A percentile compares a stretch with the other conserved stretches of the same genome.
These are phyloP conservation scores for Adansonia madagascariensis DNA, from an alignment of 441 rosid species.

Conservation along the genomic window DNA sequence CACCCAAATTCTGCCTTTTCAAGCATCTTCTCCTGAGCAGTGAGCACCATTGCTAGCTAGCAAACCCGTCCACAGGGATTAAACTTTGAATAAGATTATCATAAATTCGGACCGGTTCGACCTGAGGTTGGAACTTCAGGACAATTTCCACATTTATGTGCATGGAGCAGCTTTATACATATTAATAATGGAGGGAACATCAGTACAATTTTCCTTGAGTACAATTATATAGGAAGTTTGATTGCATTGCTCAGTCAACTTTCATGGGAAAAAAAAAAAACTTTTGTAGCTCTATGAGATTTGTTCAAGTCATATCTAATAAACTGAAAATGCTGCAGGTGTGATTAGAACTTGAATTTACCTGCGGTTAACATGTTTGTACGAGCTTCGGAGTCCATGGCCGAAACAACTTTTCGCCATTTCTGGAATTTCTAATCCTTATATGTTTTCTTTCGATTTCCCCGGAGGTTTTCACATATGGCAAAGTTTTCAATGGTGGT, in stretches of 20 bases:
- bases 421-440: slow-evolving; percentile 41
- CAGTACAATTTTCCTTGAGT: background rate
- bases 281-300: background rate
- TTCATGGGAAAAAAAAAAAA: background rate
- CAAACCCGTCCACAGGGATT: too few relatives aligned
- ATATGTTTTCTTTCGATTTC: slow-evolving; percentile 34
- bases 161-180: background rate
- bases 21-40: too few relatives aligned
- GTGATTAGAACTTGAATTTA: background rate
- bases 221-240: background rate
- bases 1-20: too few relatives aligned
- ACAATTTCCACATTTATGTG: slow-evolving; percentile 1
- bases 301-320: background rate
- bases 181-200: background rate
- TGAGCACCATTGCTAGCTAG: too few relatives aligned
- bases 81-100: too few relatives aligned
- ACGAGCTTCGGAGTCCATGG: background rate
- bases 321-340: background rate
- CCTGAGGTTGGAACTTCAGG: too few relatives aligned
- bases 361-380: slow-evolving; percentile 45
- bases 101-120: too few relatives aligned
- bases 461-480: slow-evolving; percentile 32
- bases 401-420: slow-evolving; percentile 25
- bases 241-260: slow-evolving; percentile 2
- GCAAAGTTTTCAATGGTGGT: slow-evolving; percentile 42